Evolutionary conservation across 768 basidiomycete genomes (phyloP).

Genomic region (Phylloporus arenicola): DNA sequence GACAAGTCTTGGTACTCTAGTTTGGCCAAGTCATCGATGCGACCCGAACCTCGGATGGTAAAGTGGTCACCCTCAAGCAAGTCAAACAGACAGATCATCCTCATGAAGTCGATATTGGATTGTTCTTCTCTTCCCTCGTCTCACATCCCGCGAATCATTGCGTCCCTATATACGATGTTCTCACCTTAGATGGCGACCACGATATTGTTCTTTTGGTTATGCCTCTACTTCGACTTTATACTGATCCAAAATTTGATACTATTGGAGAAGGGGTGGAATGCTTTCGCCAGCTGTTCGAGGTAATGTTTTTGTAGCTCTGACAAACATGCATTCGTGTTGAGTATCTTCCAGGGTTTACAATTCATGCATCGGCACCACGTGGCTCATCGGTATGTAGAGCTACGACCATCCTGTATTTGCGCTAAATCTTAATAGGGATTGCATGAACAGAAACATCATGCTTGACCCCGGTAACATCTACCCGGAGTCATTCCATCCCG

Average conservation of each 20-base stretch:
- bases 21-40: conserved; percentile 21
- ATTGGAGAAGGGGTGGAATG: conserved; percentile 31
- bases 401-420: too few relatives aligned
- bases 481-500: conserved; percentile 26
- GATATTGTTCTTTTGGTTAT: conserved; percentile 23
- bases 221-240: conserved; percentile 29
- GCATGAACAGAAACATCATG: conserved; percentile 30
- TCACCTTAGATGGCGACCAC: neutral
- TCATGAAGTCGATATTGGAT: conserved; percentile 20
- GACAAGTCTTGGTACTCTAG: neutral
- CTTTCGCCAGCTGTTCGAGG: conserved; percentile 30
- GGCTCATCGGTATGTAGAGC: conserved; percentile 8
- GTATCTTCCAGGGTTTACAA: conserved; percentile 13
- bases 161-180: conserved; percentile 20
- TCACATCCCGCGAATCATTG: conserved; percentile 20
- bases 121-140: conserved; percentile 13
- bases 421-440: conserved; percentile 21
- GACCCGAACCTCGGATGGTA: conserved; percentile 24
- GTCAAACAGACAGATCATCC: conserved; percentile 8
- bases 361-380: conserved; percentile 25
- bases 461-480: conserved; percentile 25
- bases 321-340: neutral
- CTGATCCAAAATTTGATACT: conserved; percentile 24
- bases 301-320: too few relatives aligned
- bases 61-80: conserved; percentile 26